Evolutionary conservation across 2,329 filamentous ascomycete species (phyloP).

Genomic region (Colletotrichum zoysiae): DNA sequence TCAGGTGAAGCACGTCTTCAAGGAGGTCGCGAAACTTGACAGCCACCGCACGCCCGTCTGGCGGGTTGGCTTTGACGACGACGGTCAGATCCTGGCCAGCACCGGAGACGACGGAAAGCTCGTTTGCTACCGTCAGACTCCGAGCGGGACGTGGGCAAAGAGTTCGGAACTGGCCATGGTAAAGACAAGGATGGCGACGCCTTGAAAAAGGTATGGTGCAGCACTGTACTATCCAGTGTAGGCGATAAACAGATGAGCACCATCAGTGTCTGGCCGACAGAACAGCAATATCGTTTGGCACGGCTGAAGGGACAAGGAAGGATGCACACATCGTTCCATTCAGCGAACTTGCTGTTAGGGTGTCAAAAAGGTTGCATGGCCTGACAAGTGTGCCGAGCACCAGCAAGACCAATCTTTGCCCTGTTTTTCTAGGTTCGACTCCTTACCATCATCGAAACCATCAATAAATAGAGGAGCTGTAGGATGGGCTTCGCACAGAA

Average conservation of each 20-base stretch:
- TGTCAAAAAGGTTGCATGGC: neutral
- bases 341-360: neutral
- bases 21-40: conserved; percentile 75
- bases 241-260: neutral
- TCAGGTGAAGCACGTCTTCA: conserved; percentile 72
- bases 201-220: conserved; percentile 45
- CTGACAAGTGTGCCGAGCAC: neutral
- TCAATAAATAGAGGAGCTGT: neutral
- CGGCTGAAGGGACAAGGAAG: neutral
- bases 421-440: neutral
- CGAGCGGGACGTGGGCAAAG: conserved; percentile 69
- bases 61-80: conserved; percentile 78
- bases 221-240: neutral
- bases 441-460: neutral
- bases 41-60: conserved; percentile 79
- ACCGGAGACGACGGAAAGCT: conserved; percentile 81
- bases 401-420: neutral
- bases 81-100: conserved; percentile 79
- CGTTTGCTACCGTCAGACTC: conserved; percentile 71
- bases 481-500: neutral
- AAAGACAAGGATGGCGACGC: conserved; percentile 65
- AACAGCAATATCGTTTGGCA: neutral
- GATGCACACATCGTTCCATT: neutral
- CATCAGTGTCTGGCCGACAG: neutral
- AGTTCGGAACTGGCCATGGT: conserved; percentile 71